Base-by-base conservation (phyloP, 768 basidiomycete species). In the Macrolepiota dolichaula region DNA sequence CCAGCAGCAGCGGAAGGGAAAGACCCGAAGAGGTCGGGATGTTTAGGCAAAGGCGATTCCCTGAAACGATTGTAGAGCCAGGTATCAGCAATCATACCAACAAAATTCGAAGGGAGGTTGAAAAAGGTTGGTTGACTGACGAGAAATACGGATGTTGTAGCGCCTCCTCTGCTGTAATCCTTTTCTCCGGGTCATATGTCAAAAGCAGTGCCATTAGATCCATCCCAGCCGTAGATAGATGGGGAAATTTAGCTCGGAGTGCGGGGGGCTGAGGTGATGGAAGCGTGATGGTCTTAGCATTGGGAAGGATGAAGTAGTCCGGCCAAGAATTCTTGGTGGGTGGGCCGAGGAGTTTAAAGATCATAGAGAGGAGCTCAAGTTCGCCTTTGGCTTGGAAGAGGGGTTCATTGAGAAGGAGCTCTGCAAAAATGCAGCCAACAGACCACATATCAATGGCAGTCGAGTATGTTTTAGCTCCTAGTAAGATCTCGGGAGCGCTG, bases 371-470 rank as follows among this genome's bases (percentile, higher is more conserved):
- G 63, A 98, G 86, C 69, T 99, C 96, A 13, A 96, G 78, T 71
- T 99, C 97, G 40, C 88, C 88, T 69, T 96, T 90, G n/a, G 96
- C 95, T 75, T 96, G 96, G 72, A 98, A 94, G n/a, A 98, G 79
- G 2, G 97, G 94, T 72, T 97, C 94, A 65, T 95, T 95, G 66
- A 96, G 80, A 67, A 99, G 85, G 51, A 99, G 79, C 72, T 99
- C 97, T 13, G 92, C 96, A 69, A 98, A 98, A 66, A 99, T 98
- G 78, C 97, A 99, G 7, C 97, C 97, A 10, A 97, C 94, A 52
- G 94, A 96, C 97, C 97, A 99, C 84, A 98, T 86, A 72, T 99
- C 97, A 59, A 99, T 85, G 0, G 96, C 89, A 19, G 96, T 99
- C 13, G 94, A 91, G 73, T 99, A 99, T 37, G 89, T 92, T 61